Evolutionary conservation across 169 alveolate species (phyloP).

Genomic region (Plasmodium adleri): DNA sequence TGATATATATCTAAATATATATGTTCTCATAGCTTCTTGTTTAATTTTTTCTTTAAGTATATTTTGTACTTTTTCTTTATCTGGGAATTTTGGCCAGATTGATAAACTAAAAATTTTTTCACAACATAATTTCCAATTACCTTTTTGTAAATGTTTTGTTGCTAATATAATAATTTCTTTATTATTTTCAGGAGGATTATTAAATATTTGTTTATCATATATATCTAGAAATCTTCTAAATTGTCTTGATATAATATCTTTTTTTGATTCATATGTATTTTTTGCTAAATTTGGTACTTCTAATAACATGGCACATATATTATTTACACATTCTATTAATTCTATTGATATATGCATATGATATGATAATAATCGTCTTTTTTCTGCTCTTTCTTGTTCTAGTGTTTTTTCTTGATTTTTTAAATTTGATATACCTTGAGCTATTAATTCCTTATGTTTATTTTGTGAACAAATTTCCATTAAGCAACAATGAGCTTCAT

Average conservation of each 20-base stretch:
- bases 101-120: slow-evolving; percentile 87
- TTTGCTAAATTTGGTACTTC: slow-evolving; percentile 94
- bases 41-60: slow-evolving; percentile 91
- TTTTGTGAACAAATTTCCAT: slow-evolving; percentile 94
- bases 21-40: slow-evolving; percentile 95
- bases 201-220: slow-evolving; percentile 93
- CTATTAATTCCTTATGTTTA: slow-evolving; percentile 95
- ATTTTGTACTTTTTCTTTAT: slow-evolving; percentile 89
- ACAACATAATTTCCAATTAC: slow-evolving; percentile 95
- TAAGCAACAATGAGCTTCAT: slow-evolving; percentile 92
- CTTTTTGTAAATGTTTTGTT: slow-evolving; percentile 92
- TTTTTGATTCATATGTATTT: slow-evolving; percentile 81
- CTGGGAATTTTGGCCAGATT: slow-evolving; percentile 90
- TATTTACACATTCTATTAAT: slow-evolving; percentile 94
- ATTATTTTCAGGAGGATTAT: slow-evolving; percentile 97
- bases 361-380: slow-evolving; percentile 95
- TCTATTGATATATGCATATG: slow-evolving; percentile 98
- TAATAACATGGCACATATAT: slow-evolving; percentile 93
- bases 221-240: slow-evolving; percentile 94
- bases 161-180: slow-evolving; percentile 95
- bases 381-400: slow-evolving; percentile 96
- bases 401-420: slow-evolving; percentile 94
- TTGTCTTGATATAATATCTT: slow-evolving; percentile 88
- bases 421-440: slow-evolving; percentile 93
- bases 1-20: slow-evolving; percentile 89